Base-by-base conservation (phyloP, 306 rosid species). In the Astragalus glycyphyllos region DNA sequence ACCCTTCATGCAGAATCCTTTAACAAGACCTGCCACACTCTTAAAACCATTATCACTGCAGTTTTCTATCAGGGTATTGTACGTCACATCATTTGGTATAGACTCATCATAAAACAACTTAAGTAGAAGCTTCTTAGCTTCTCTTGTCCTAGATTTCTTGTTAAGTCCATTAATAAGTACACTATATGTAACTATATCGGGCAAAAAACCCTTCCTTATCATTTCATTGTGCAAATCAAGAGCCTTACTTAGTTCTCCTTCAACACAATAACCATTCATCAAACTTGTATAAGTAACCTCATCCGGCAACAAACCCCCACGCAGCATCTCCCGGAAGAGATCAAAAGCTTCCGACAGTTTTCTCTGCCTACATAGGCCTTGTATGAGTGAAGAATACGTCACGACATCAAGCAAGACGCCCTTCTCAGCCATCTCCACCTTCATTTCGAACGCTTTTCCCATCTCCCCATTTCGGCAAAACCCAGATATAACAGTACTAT, bases 1-100 rank as follows among this genome's bases (percentile, higher is more conserved):
- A 50, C 96, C 97, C 85, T 88, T 93, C 92, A 83, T 85, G 74
- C 96, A 90, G 78, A 93, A 93, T 50, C 98, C 97, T 81, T 90
- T 90, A 12, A 90, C 79, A 69, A 93, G 96, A 70, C 88, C 92
- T 15, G 72, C 88, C 49, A 83, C 88, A 66, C 89, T 84, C 85
- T 83, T 90, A 82, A 88, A 88, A 62, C 84, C 89, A 68, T 71
- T 78, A 56, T 71, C 74, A 38, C 78, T 58, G 80, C 97, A 93
- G 77, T 78, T 88, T 55, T 93, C 90, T 71, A 93, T 93, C 65
- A 93, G 76, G 10, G 97, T 86, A 67, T 82, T 60, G 55, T 88
- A 93, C 4, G 97, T 85, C 17, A 93, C 77, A 45, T 87, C 91
- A 67, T 75, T 65, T 9, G 96, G 97, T 63, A 84, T 69, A 38